Evolutionary conservation across 805 yeast species (phyloP), one percentile per base, ranked within the genome.

Genomic region (Candida pseudofarinosa): DNA sequence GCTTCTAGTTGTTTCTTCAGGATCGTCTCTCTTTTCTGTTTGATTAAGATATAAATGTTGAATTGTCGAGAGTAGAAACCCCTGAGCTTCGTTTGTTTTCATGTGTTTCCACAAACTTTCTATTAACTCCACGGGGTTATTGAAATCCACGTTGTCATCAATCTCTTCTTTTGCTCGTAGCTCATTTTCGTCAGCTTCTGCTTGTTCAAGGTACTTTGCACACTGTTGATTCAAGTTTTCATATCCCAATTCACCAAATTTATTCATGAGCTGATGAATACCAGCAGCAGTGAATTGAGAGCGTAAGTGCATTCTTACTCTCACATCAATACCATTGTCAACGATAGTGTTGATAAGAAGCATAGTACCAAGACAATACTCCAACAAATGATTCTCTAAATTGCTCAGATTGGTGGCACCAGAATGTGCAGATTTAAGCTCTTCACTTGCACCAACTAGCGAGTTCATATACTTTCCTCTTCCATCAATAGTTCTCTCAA

Each of bases 381-480:
- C 96, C 46, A 76, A 65, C 19, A 88, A 65, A 43, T 81, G 78
- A 42, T 73, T 74, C 55, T 86, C 91, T 19, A 80, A 74, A 39
- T 73, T 73, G 26, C 75, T 69, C 18, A 63, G 63, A 0, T 80
- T 78, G 2, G 71, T 67, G 4, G 50, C 15, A 3, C 67, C 67
- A 4, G 62, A 54, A 45, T 58, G 59, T 4, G 63, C 63, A 10
- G 74, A 60, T 45, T 80, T 81, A 41, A 80, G 74, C 51, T 91
- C 97, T 7, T 84, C 93, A 45, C 88, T 83, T 0, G 97, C 96
- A 1, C 97, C 97, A 6, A 91, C 98, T 54, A 84, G 62, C 0
- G 97, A 87, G 8, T 97, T 96, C 76, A 86, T 74, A 48, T 67
- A 69, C 53, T 81, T 84, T 5, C 98, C 98, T 52, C 90, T 76